phyloP scores from a whole-genome alignment of 2,329 filamentous ascomycete genomes.

The Zasmidium cellare region DNA sequence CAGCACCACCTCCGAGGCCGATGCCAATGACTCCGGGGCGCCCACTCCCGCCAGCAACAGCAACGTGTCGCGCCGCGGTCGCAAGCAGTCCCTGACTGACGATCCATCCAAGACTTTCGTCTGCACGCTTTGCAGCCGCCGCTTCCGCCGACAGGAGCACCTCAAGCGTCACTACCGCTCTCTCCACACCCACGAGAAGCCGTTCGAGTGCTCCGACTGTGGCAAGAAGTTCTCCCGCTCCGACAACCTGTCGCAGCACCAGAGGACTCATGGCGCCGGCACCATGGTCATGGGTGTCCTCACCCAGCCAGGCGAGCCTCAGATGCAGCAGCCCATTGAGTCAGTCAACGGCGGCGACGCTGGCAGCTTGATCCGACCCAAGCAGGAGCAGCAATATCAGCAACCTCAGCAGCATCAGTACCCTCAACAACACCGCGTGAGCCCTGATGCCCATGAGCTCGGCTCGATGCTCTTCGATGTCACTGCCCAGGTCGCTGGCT shows the following conservation, averaged over 20 bases:
- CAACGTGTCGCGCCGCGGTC: slow-evolving; percentile 84
- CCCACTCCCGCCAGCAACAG: slow-evolving; percentile 30
- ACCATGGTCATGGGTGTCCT: slow-evolving; percentile 89
- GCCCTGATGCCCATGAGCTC: slow-evolving; percentile 61
- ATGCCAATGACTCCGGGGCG: slow-evolving; percentile 29
- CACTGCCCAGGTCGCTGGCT: slow-evolving; percentile 69
- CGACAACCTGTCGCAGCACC: slow-evolving; percentile 95
- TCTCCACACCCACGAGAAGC: slow-evolving; percentile 97
- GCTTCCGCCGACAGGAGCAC: slow-evolving; percentile 97
- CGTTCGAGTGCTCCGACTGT: slow-evolving; percentile 95
- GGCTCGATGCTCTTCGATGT: slow-evolving; percentile 79
- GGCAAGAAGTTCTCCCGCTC: slow-evolving; percentile 99
- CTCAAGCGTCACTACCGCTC: slow-evolving; percentile 98
- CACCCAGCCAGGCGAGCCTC: slow-evolving; percentile 28
- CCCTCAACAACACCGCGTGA: slow-evolving; percentile 28
- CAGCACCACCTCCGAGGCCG: slow-evolving; percentile 27
- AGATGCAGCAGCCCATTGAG: slow-evolving; percentile 32
- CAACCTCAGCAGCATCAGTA: slow-evolving; percentile 23
- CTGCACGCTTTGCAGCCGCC: slow-evolving; percentile 92
- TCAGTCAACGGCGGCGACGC: slow-evolving; percentile 37
- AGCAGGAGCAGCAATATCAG: slow-evolving; percentile 32
- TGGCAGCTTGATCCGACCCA: slow-evolving; percentile 35
- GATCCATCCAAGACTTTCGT: slow-evolving; percentile 98
- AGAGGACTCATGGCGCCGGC: slow-evolving; percentile 86
- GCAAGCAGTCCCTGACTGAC: slow-evolving; percentile 97